A percentile compares a stretch with the other conserved stretches of the same genome.
phyloP scores from a whole-genome alignment of 176 grass and related monocot genomes.

The Cenchrus purpureus region DNA sequence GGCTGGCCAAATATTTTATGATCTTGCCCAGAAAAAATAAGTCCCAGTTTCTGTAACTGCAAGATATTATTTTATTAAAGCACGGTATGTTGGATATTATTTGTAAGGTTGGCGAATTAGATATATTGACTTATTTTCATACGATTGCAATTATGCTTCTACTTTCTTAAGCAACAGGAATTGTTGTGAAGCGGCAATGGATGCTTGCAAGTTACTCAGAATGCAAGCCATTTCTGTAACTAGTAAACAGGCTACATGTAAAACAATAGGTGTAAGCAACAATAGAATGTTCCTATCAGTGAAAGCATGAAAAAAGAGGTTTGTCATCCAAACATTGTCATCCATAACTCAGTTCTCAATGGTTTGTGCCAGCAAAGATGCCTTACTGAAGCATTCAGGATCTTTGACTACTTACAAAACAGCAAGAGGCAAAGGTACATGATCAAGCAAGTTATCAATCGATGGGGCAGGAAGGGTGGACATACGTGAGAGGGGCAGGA shows the following conservation, averaged over 20 bases:
- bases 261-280: too few species aligned
- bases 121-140: constrained; percentile 48
- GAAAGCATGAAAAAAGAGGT: constrained; percentile 74
- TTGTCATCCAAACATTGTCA: constrained; percentile 63
- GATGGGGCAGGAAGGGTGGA: too few species aligned
- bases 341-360: constrained; percentile 81
- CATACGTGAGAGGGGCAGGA: too few species aligned
- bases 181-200: constrained; percentile 56
- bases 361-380: constrained; percentile 85
- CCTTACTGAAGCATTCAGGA: constrained; percentile 82
- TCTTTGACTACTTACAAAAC: constrained; percentile 77
- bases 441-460: too few species aligned
- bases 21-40: constrained; percentile 63
- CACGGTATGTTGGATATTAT: constrained; percentile 66
- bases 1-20: constrained; percentile 59
- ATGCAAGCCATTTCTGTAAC: constrained; percentile 49
- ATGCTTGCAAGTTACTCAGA: constrained; percentile 68
- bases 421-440: constrained; percentile 29
- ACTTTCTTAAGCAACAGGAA: constrained; percentile 70
- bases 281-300: constrained; percentile 63
- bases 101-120: constrained; percentile 54
- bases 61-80: constrained; percentile 63
- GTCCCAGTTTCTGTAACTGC: constrained; percentile 48
- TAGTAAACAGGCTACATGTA: constrained; percentile 62
- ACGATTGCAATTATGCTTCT: constrained; percentile 67